Evolutionary conservation across 2,329 filamentous ascomycete genomes (phyloP).

Genomic region (Fusarium protoensiforme): DNA sequence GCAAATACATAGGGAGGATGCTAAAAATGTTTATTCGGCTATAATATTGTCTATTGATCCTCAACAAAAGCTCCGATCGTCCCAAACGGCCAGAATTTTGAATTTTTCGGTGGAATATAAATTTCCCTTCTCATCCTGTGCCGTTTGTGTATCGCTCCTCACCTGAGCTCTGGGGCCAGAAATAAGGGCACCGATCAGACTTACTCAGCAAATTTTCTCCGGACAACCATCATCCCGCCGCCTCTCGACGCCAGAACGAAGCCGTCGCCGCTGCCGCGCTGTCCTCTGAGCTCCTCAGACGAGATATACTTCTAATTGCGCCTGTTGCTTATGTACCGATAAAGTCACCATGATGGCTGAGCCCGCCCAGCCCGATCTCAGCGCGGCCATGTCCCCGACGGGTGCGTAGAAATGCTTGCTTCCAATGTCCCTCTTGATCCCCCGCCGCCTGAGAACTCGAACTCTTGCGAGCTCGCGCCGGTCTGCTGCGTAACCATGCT

Average conservation of each 20-base stretch:
- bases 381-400: constrained; percentile 48
- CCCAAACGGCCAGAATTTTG: constrained; percentile 14
- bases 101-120: constrained; percentile 31
- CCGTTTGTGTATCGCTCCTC: constrained; percentile 53
- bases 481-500: constrained; percentile 29
- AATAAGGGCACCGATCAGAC: constrained; percentile 52
- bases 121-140: constrained; percentile 41
- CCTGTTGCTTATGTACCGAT: constrained; percentile 38
- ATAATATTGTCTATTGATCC: background rate
- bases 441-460: constrained; percentile 10
- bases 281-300: constrained; percentile 32
- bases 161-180: constrained; percentile 52
- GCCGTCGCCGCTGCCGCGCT: constrained; percentile 32
- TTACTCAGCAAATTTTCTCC: constrained; percentile 58
- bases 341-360: constrained; percentile 54
- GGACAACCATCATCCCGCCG: constrained; percentile 46
- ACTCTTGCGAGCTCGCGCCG: constrained; percentile 12
- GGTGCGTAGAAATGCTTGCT: constrained; percentile 44
- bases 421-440: constrained; percentile 16
- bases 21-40: background rate
- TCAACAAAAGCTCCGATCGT: background rate
- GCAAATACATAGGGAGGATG: background rate
- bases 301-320: constrained; percentile 32
- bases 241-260: constrained; percentile 24
- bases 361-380: constrained; percentile 51